Conservation (phyloP, 495 filamentous ascomycete species). For the Aspergillus hancockii region DNA sequence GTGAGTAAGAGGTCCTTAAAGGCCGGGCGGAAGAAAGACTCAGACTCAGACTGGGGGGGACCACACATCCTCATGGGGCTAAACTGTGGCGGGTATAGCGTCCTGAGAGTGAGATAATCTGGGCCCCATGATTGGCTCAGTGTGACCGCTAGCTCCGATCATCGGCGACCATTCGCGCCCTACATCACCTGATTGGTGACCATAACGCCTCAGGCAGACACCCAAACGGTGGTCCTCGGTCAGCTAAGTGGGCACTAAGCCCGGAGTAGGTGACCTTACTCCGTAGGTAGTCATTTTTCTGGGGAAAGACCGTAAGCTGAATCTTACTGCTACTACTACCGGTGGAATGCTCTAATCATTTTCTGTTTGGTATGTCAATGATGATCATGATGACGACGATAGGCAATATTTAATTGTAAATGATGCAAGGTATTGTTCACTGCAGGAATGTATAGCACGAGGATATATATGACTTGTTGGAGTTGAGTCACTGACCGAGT, state of each 20-base stretch:
- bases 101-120: slow-evolving; percentile 32
- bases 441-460: no score
- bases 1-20: slow-evolving; percentile 22
- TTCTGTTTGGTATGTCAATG: no score
- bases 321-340: no score
- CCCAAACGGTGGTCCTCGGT: neutral
- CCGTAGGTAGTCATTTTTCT: neutral
- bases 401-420: no score
- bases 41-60: slow-evolving; percentile 14
- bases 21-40: slow-evolving; percentile 20
- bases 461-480: no score
- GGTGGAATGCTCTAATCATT: no score
- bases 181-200: slow-evolving; percentile 7
- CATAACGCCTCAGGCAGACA: neutral
- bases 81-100: slow-evolving; percentile 17
- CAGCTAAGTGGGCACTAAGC: neutral
- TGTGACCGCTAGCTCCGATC: slow-evolving; percentile 35
- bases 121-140: slow-evolving; percentile 28
- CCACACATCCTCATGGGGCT: slow-evolving; percentile 5
- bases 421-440: no score
- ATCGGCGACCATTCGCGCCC: slow-evolving; percentile 17
- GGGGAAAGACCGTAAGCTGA: neutral
- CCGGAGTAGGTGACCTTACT: neutral
- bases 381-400: no score
- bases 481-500: no score